These are phyloP conservation scores for Elaeis guineensis DNA, from an alignment of 176 grass and related monocot genomes.

Conservation along the genomic window DNA sequence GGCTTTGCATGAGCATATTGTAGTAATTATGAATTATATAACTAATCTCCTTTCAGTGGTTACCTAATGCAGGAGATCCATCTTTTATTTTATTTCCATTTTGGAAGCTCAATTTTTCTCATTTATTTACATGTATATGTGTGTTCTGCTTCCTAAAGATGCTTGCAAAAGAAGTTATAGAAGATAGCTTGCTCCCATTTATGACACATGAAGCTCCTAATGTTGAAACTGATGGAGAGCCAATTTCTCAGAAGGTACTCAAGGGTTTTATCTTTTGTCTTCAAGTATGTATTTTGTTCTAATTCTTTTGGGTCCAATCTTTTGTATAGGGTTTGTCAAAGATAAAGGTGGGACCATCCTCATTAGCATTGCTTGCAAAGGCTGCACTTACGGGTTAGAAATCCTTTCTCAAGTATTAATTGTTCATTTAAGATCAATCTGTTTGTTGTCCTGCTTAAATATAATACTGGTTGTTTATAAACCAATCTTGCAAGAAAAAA, in stretches of 20 bases:
- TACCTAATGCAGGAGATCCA: background rate
- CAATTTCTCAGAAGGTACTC: conserved; percentile 47
- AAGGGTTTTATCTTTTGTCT: conserved; percentile 3
- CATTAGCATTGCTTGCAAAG: conserved; percentile 74
- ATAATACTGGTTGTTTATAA: background rate
- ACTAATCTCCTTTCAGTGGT: background rate
- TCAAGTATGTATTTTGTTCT: conserved; percentile 11
- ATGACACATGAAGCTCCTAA: conserved; percentile 49
- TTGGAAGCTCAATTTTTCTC: conserved; percentile 10
- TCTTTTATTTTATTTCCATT: conserved; percentile 5
- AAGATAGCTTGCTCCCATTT: conserved; percentile 85
- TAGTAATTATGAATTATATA: background rate
- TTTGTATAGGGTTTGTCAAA: conserved; percentile 61
- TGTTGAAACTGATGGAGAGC: conserved; percentile 48
- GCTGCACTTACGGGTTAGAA: conserved; percentile 64
- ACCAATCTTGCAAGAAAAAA: background rate
- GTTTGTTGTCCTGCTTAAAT: no score
- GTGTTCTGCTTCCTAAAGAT: conserved; percentile 35
- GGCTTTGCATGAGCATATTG: background rate
- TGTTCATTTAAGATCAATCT: no score
- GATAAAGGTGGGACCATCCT: conserved; percentile 61
- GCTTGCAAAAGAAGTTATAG: conserved; percentile 88
- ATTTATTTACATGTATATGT: conserved; percentile 10
- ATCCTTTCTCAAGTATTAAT: background rate
- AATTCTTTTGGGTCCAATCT: conserved; percentile 11